Conservation (phyloP, 805 yeast genomes). For the Pichia eremophila region DNA sequence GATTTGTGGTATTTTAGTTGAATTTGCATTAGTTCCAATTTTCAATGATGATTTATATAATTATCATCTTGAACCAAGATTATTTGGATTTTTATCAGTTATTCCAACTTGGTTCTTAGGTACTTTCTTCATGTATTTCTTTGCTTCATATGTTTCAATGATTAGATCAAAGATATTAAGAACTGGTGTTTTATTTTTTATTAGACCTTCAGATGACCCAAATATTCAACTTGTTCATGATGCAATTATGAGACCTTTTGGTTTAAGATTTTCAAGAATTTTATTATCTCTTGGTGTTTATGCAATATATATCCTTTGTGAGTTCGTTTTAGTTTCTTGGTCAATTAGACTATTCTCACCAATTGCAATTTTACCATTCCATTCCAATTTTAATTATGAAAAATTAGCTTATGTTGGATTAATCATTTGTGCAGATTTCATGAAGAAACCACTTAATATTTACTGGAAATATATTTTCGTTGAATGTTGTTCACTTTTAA, state of each 20-base stretch:
- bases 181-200: conserved; percentile 83
- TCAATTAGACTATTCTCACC: conserved; percentile 31
- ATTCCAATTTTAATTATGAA: conserved; percentile 3
- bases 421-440: conserved; percentile 1
- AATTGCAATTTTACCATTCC: conserved; percentile 20
- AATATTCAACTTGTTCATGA: conserved; percentile 79
- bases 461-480: conserved; percentile 54
- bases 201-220: conserved; percentile 92
- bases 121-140: conserved; percentile 75
- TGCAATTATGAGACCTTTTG: conserved; percentile 69
- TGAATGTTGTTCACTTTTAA: conserved; percentile 42
- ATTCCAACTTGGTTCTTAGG: conserved; percentile 54
- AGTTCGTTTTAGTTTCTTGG: conserved; percentile 63
- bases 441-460: background rate
- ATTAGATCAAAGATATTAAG: conserved; percentile 63
- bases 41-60: conserved; percentile 19
- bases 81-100: background rate
- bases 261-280: conserved; percentile 64
- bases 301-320: conserved; percentile 58
- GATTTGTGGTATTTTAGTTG: conserved; percentile 73
- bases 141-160: conserved; percentile 84
- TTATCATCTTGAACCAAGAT: conserved; percentile 7
- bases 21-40: conserved; percentile 57
- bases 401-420: conserved; percentile 5
- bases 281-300: conserved; percentile 67